Base-by-base conservation (phyloP, 1,284 basidiomycete genomes). In the Coriolopsis trogii region DNA sequence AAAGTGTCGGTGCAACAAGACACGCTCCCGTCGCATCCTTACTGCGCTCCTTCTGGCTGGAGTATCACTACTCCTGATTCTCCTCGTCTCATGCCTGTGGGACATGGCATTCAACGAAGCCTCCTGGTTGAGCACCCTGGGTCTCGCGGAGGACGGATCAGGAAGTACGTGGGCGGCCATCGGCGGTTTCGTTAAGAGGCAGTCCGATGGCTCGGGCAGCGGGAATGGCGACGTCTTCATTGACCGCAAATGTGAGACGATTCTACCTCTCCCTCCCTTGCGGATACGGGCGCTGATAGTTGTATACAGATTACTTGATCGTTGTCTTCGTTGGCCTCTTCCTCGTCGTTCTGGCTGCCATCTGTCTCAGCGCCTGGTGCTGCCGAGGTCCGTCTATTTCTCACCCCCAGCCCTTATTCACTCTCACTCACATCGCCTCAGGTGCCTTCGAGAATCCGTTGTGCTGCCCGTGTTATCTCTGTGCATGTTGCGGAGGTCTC, bases 391-490 rank as follows among this genome's bases (percentile, higher is more conserved):
- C 20, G 53, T 36, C 33, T 18, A 18, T 15, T 20, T 15, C 24
- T n/a, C n/a, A n/a, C n/a, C n/a, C n/a, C n/a, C n/a, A n/a, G n/a
- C n/a, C n/a, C n/a, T n/a, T n/a, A n/a, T n/a, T n/a, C n/a, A n/a
- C n/a, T n/a, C n/a, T n/a, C n/a, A n/a, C n/a, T n/a, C n/a, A n/a
- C n/a, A 8, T 34, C 15, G 25, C 15, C 20, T 6, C 16, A 60
- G 59, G 53, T 20, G 42, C 42, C 0, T 61, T 61, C 37, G 43
- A 61, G 38, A 61, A 61, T 25, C 59, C 59, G n/a, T 46, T 61
- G 13, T 61, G 59, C 41, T 61, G 56, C 44, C 59, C 59, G 4
- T 61, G 59, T 49, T 61, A 61, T 24, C 26, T 61, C 10, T 61
- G 59, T 45, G 59, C 59, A 2, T 61, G 59, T 10, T 61, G 59